These are phyloP conservation scores for Yarrowia galli DNA, from an alignment of 1,139 yeast species.

Conservation along the genomic window DNA sequence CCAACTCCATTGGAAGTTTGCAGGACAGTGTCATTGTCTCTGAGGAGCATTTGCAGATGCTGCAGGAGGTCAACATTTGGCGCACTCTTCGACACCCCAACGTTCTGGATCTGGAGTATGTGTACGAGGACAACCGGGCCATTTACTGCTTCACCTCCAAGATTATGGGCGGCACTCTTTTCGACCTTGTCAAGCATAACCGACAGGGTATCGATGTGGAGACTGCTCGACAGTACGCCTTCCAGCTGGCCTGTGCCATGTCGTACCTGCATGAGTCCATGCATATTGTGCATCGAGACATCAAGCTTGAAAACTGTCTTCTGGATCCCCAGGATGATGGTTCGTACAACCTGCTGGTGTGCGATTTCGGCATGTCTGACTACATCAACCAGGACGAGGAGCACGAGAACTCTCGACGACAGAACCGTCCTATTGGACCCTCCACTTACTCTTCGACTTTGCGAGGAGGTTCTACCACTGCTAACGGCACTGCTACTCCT, in stretches of 20 bases:
- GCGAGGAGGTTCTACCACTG: constrained; percentile 29
- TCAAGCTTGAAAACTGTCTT: constrained; percentile 85
- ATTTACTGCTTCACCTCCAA: constrained; percentile 77
- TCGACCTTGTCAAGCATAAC: constrained; percentile 69
- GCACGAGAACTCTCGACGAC: constrained; percentile 23
- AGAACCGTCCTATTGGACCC: constrained; percentile 25
- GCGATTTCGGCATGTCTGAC: constrained; percentile 89
- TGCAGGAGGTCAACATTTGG: constrained; percentile 78
- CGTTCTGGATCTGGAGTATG: constrained; percentile 66
- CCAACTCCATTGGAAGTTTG: constrained; percentile 36
- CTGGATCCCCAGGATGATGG: constrained; percentile 55
- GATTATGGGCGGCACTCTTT: constrained; percentile 82
- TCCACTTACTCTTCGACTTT: constrained; percentile 35
- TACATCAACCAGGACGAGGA: constrained; percentile 45
- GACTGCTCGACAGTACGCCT: constrained; percentile 52
- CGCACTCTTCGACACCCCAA: constrained; percentile 67
- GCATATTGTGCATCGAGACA: constrained; percentile 80
- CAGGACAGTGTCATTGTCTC: constrained; percentile 9
- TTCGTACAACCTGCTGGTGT: constrained; percentile 52
- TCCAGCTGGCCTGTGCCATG: constrained; percentile 69
- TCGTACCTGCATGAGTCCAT: constrained; percentile 74
- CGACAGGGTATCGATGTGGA: constrained; percentile 42
- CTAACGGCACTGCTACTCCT: constrained; percentile 40
- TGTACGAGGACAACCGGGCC: constrained; percentile 66
- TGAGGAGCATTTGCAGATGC: constrained; percentile 49